Conservation (phyloP, 2,329 filamentous ascomycete species). For the Pochonia chlamydosporia region DNA sequence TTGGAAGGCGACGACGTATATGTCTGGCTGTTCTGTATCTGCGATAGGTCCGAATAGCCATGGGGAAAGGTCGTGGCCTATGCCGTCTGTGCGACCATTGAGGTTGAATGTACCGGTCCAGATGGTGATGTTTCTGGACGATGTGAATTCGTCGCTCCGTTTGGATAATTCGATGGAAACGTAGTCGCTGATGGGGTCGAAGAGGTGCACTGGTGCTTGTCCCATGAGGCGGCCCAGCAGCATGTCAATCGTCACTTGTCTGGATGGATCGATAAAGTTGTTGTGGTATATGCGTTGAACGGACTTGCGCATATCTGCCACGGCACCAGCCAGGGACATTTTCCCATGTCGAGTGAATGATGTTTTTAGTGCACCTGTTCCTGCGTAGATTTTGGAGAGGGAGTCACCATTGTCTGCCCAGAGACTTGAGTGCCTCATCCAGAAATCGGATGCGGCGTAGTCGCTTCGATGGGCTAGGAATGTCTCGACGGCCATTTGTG, state of each 20-base stretch:
- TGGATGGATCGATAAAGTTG: slow-evolving; percentile 89
- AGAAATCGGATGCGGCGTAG: slow-evolving; percentile 71
- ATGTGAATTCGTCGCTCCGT: slow-evolving; percentile 66
- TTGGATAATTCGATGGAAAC: slow-evolving; percentile 72
- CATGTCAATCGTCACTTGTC: slow-evolving; percentile 93
- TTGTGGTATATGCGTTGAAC: slow-evolving; percentile 94
- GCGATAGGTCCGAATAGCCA: slow-evolving; percentile 70
- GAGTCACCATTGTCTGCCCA: slow-evolving; percentile 98
- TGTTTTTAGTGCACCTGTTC: slow-evolving; percentile 90
- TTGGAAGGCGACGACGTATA: slow-evolving; percentile 89
- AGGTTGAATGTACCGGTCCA: slow-evolving; percentile 91
- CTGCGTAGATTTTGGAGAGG: slow-evolving; percentile 90
- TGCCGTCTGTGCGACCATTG: slow-evolving; percentile 77
- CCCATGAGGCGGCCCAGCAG: slow-evolving; percentile 80
- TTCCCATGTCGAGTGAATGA: slow-evolving; percentile 93
- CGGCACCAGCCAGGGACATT: slow-evolving; percentile 87
- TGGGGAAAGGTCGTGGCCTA: slow-evolving; percentile 71
- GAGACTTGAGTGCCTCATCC: slow-evolving; percentile 83
- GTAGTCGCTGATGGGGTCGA: slow-evolving; percentile 90
- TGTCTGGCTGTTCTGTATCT: slow-evolving; percentile 65
- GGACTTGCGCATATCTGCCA: slow-evolving; percentile 94
- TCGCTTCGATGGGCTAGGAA: slow-evolving; percentile 72
- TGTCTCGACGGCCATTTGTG: slow-evolving; percentile 82
- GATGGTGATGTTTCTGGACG: slow-evolving; percentile 67
- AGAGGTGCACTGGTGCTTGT: slow-evolving; percentile 77